These are phyloP conservation scores for Arthrobotrys entomopaga DNA, from an alignment of 2,329 filamentous ascomycete genomes.

Conservation along the genomic window DNA sequence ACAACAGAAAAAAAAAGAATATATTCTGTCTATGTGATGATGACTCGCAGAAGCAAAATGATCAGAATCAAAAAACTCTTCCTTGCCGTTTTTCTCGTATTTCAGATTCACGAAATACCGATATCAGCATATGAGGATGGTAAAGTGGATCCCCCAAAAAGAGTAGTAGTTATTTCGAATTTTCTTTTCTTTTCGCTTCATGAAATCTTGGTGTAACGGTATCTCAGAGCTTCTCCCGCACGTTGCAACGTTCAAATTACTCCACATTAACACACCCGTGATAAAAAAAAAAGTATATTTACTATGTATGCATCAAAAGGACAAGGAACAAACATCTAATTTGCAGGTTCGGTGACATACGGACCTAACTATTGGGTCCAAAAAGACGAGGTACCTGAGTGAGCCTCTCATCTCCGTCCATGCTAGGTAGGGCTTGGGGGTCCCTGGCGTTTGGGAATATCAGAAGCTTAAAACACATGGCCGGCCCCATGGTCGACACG, in stretches of 20 bases:
- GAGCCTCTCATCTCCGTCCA: not conserved
- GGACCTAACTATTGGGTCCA: constrained; percentile 20
- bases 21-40: too few species aligned
- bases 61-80: not conserved
- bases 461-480: constrained; percentile 37
- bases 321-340: not conserved
- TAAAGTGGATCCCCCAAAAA: not conserved
- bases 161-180: too few species aligned
- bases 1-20: too few species aligned
- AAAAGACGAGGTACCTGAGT: not conserved
- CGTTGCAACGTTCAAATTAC: constrained; percentile 5
- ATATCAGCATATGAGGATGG: not conserved
- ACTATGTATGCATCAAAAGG: not conserved
- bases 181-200: too few species aligned
- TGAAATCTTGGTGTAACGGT: constrained; percentile 33
- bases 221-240: constrained; percentile 10
- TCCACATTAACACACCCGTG: not conserved
- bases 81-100: constrained; percentile 24
- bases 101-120: not conserved
- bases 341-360: not conserved
- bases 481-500: constrained; percentile 25
- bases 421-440: constrained; percentile 33
- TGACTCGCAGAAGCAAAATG: not conserved
- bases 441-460: constrained; percentile 47
- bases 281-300: too few species aligned